These are phyloP conservation scores for Biscogniauxia marginata DNA, from an alignment of 2,329 filamentous ascomycete species.

Conservation along the genomic window DNA sequence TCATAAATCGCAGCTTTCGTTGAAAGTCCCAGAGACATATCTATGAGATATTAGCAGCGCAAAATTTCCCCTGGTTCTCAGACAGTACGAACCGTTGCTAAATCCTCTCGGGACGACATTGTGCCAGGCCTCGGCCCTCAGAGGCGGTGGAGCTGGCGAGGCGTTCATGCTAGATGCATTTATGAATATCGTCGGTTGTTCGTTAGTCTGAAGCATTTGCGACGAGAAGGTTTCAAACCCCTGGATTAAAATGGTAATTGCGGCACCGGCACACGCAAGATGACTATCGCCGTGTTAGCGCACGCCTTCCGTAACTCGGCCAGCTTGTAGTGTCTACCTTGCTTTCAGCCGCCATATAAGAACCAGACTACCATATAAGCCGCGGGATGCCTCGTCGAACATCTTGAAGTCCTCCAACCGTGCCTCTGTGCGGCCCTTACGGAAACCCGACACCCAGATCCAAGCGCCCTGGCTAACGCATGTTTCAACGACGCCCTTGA, in stretches of 20 bases:
- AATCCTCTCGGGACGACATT: constrained; percentile 28
- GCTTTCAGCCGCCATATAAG: constrained; percentile 37
- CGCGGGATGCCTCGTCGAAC: constrained; percentile 39
- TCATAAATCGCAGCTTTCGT: constrained; percentile 40
- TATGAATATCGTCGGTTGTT: constrained; percentile 22
- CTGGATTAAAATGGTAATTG: constrained; percentile 35
- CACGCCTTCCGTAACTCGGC: neutral
- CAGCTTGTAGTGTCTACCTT: constrained; percentile 19
- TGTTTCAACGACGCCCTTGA: constrained; percentile 36
- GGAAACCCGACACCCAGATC: constrained; percentile 39
- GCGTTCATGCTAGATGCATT: constrained; percentile 16
- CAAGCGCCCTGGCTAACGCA: constrained; percentile 39
- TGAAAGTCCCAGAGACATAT: constrained; percentile 29
- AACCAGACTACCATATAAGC: constrained; percentile 34
- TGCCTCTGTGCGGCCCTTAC: constrained; percentile 32
- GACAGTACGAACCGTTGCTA: constrained; percentile 3
- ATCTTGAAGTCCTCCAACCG: constrained; percentile 38
- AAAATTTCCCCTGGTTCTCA: neutral
- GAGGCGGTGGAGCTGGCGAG: constrained; percentile 26
- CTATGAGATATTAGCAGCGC: constrained; percentile 4
- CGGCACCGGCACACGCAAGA: constrained; percentile 38
- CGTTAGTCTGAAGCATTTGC: constrained; percentile 36
- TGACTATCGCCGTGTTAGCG: constrained; percentile 26
- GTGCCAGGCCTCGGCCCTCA: constrained; percentile 37
- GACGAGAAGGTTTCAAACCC: constrained; percentile 41